phyloP scores from a whole-genome alignment of 129 eudicot species.

The Centella asiatica region DNA sequence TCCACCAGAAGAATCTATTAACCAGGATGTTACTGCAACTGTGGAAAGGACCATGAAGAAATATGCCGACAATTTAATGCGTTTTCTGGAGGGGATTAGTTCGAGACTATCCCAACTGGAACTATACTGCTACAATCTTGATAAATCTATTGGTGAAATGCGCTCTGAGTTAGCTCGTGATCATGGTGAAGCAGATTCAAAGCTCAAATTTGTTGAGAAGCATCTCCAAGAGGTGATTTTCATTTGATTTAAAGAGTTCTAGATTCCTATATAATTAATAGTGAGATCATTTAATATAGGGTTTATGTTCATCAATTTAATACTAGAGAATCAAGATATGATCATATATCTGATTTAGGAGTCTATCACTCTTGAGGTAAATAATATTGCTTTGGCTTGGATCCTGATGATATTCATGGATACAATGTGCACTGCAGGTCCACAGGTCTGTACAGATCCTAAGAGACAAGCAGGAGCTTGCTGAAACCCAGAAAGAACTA shows the following conservation, averaged over 20 bases:
- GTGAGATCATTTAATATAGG: not conserved
- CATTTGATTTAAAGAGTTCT: not conserved
- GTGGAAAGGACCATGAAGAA: constrained; percentile 85
- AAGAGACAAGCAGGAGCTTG: constrained; percentile 91
- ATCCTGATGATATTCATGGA: not conserved
- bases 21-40: constrained; percentile 59
- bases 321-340: not conserved
- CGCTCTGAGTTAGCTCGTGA: constrained; percentile 75
- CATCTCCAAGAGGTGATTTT: constrained; percentile 76
- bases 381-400: too few species aligned
- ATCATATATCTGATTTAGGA: not conserved
- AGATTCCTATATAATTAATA: not conserved
- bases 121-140: constrained; percentile 85
- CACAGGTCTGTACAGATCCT: constrained; percentile 87
- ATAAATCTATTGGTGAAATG: constrained; percentile 89
- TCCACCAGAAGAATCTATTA: constrained; percentile 80
- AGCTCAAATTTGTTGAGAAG: constrained; percentile 78
- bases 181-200: constrained; percentile 62
- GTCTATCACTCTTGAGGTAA: too few species aligned
- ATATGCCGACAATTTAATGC: constrained; percentile 77
- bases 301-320: not conserved
- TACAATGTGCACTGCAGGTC: constrained; percentile 40
- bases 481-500: constrained; percentile 87
- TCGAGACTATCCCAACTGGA: constrained; percentile 89
- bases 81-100: constrained; percentile 89